Base-by-base conservation (phyloP, 164 flowering plant species). In the Echeveria elegans region DNA sequence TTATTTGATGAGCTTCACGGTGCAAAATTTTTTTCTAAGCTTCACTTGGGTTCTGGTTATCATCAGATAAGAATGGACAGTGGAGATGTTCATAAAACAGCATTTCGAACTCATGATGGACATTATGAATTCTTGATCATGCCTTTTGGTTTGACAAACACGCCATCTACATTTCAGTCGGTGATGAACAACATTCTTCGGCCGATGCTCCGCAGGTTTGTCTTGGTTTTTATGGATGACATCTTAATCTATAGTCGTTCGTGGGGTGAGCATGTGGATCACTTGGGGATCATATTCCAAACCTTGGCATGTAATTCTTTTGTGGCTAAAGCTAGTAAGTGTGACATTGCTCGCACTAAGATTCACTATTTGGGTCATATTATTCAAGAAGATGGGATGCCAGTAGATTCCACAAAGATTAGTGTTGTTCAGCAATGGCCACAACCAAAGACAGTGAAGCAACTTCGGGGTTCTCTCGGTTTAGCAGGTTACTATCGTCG, bases 361-460 rank as follows among this genome's bases (percentile, higher is more conserved):
- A 32, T 69, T 19, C 59, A 61, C 2, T 69, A 63, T 6, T 24
- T 69, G 6, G 66, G 66, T 0, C 71, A 69, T 43, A 12, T 69
- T 0, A 53, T 69, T 6, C 15, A 21, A 14, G 28, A 19, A 2
- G 28, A 28, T 6, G 71, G 71, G 6, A 41, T 69, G 4, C 10
- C 38, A 0, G 24, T 41, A 8, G 66, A 69, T 30, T 40, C 66
- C 3, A 2, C 41, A 2, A 69, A 69, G 30, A 31, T 63, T 5
- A 12, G 1, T 11, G 60, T 5, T 8, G 34, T 68, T 37, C 2
- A 16, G 2, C 28, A 21, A 1, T 0, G 37, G 47, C 52, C 38
- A 36, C 38, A 4, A 36, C 38, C 6, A 36, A 36, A 8, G 9
- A 36, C 9, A 36, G 4, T 36, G n/a, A 36, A 36, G 38, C 38